These are phyloP conservation scores for Diplocarpon rosae DNA, from an alignment of 2,329 filamentous ascomycete genomes.

Conservation along the genomic window DNA sequence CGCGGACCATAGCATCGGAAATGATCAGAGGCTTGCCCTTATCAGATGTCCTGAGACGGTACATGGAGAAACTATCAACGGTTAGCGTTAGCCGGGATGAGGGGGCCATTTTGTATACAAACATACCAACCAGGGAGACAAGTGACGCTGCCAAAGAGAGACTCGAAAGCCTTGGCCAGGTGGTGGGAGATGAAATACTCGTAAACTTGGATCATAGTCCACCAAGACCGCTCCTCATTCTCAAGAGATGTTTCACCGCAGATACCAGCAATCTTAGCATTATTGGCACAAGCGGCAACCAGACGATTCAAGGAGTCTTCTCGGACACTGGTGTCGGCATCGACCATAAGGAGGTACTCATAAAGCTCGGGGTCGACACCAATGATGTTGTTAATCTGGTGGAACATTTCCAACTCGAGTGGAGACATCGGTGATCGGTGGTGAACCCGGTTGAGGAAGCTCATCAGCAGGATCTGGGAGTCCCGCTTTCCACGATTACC, in stretches of 20 bases:
- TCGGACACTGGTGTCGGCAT: constrained; percentile 88
- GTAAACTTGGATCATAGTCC: constrained; percentile 99
- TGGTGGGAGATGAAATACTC: constrained; percentile 99
- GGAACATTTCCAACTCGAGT: constrained; percentile 94
- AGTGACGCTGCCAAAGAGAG: constrained; percentile 92
- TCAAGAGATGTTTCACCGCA: constrained; percentile 94
- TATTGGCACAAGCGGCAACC: constrained; percentile 84
- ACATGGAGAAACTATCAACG: constrained; percentile 84
- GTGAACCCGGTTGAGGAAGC: constrained; percentile 95
- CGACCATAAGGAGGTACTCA: constrained; percentile 94
- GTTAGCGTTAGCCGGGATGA: constrained; percentile 29
- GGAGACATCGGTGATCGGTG: constrained; percentile 91
- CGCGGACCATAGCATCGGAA: constrained; percentile 72
- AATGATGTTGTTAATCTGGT: constrained; percentile 98
- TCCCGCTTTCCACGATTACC: constrained; percentile 98
- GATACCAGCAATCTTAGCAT: constrained; percentile 93
- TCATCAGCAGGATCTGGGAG: constrained; percentile 90
- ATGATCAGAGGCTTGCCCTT: constrained; percentile 93
- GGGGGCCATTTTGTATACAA: neutral
- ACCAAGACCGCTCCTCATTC: constrained; percentile 92
- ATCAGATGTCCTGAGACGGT: constrained; percentile 85
- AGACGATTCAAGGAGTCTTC: constrained; percentile 89
- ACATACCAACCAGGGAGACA: constrained; percentile 98
- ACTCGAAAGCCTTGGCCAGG: constrained; percentile 93
- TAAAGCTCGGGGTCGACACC: constrained; percentile 96